Base-by-base conservation (phyloP, 2,329 filamentous ascomycete genomes). In the Emergomyces orientalis region DNA sequence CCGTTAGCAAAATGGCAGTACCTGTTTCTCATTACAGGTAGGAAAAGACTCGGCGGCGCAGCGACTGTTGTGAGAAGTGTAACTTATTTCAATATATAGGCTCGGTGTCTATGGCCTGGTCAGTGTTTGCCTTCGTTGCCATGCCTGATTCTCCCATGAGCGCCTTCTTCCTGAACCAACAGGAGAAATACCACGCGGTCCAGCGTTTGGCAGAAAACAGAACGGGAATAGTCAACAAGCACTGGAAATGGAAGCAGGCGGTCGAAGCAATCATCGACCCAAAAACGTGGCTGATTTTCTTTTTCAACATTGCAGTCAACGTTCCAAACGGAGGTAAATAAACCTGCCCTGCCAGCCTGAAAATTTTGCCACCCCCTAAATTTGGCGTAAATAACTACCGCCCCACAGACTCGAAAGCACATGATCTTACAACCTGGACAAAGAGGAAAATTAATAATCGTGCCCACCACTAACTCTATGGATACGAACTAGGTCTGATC, bases 91-190 rank as follows among this genome's bases (percentile, higher is more conserved):
- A 30, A 47, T 32, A 32, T 34, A 25, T 51, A 70, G 66, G 17
- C 62, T 76, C 2, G 65, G 72, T 25, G 82, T 76, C 82, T 1
- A 79, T 82, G 56, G 64, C 81, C 2, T 81, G 82, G 79, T 78
- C 78, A 0, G 73, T 82, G 1, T 73, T 77, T 2, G 68, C 83
- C 49, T 78, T 80, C 62, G 66, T 78, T 27, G 70, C 79, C 78
- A 14, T 80, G 74, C n/a, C 77, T 2, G 73, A 76, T 62, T 74
- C 70, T 22, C 76, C 76, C 13, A 71, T 75, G 67, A 73, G 71
- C 71, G 85, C 86, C 3, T 74, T 73, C 0, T 88, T 88, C 69
- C 77, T 89, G 2, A 82, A 75, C 0, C 70, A 78, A 0, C 76
- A 80, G 60, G 83, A 87, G 69, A 77, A 79, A 63, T 76, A 78